These are phyloP conservation scores for Tetrapisispora pingtungensis DNA, from an alignment of 805 yeast genomes.

Conservation along the genomic window DNA sequence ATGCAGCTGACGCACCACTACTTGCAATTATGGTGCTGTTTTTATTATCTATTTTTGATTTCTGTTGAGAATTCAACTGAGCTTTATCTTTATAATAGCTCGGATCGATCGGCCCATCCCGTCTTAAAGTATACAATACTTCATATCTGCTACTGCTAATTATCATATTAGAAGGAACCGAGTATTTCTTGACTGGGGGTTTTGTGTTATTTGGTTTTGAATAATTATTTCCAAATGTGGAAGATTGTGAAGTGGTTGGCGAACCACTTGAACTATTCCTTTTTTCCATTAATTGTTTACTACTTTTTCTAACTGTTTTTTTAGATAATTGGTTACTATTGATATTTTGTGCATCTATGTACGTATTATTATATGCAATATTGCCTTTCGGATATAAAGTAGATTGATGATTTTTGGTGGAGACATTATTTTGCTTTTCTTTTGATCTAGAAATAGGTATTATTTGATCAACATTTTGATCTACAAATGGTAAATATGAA, in stretches of 20 bases:
- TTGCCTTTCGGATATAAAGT: background rate
- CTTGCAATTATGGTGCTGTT: slow-evolving; percentile 16
- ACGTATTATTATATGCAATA: background rate
- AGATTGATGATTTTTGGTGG: too few relatives aligned
- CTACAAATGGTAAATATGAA: too few relatives aligned
- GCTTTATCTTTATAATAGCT: slow-evolving; percentile 3
- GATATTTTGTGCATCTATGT: background rate
- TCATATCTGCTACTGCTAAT: slow-evolving; percentile 29
- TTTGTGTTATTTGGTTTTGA: background rate
- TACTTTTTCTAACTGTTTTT: background rate
- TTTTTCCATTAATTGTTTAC: background rate
- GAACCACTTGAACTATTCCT: background rate
- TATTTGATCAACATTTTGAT: too few relatives aligned
- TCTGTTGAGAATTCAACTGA: background rate
- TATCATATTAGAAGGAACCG: slow-evolving; percentile 23
- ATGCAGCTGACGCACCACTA: slow-evolving; percentile 30
- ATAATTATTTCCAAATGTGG: background rate
- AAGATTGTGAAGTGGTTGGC: background rate
- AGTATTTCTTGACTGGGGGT: slow-evolving; percentile 10
- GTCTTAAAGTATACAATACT: slow-evolving; percentile 14
- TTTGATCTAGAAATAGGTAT: too few relatives aligned
- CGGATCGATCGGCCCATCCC: slow-evolving; percentile 4
- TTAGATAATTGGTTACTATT: background rate
- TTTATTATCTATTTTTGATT: background rate
- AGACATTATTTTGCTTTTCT: too few relatives aligned